Evolutionary conservation across 108 stramenopile genomes (phyloP).

Genomic region (Nitzschia putrida): DNA sequence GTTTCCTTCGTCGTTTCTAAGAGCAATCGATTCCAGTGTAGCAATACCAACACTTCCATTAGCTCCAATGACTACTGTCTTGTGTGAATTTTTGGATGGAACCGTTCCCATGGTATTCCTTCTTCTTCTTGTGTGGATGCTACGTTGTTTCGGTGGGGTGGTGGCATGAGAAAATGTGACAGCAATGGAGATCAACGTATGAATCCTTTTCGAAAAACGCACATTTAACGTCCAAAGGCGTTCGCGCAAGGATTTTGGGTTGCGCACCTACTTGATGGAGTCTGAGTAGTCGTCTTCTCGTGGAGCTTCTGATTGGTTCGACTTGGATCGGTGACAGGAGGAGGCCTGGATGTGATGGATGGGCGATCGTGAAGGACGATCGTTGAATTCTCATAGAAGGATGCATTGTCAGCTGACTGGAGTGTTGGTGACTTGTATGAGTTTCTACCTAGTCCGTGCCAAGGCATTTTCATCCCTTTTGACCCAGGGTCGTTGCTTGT

Average conservation of each 20-base stretch:
- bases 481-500: conserved; percentile 2
- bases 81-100: conserved; percentile 8
- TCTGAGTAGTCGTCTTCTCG: no score
- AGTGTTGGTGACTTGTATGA: background rate
- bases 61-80: conserved; percentile 26
- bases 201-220: background rate
- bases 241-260: no score
- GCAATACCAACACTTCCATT: conserved; percentile 27
- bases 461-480: conserved; percentile 15
- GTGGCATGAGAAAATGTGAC: conserved; percentile 4
- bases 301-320: no score
- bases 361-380: no score
- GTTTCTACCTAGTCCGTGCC: conserved; percentile 14
- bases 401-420: no score
- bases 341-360: no score
- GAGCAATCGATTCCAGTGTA: conserved; percentile 10
- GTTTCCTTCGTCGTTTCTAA: conserved; percentile 1
- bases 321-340: no score
- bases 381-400: no score
- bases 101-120: conserved; percentile 9
- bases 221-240: background rate
- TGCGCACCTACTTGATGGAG: no score
- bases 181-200: background rate
- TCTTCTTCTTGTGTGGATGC: background rate
- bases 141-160: background rate